Conservation (phyloP, 208 protist species). For the Wallacemonas rigidus region DNA sequence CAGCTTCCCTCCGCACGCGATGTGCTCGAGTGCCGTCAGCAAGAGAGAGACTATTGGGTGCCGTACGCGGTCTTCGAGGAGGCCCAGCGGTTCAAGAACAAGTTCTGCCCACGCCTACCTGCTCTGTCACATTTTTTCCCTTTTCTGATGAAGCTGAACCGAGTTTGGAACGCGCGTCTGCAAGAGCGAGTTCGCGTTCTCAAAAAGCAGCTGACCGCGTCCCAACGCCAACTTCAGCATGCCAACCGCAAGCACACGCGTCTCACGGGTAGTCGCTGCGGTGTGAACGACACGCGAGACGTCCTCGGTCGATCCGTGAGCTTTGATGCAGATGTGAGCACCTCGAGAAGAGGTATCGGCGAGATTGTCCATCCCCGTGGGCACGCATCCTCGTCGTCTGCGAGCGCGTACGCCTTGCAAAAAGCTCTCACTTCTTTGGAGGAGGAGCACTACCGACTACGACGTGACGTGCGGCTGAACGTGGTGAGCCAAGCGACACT, state of each 20-base stretch:
- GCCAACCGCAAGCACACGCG: slow-evolving; percentile 11
- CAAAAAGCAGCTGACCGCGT: slow-evolving; percentile 28
- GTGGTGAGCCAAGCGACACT: slow-evolving; percentile 70
- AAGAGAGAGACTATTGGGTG: slow-evolving; percentile 87
- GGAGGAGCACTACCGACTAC: slow-evolving; percentile 52
- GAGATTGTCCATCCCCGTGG: neutral
- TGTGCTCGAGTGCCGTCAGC: slow-evolving; percentile 70
- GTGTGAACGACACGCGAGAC: neutral
- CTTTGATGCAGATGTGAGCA: neutral
- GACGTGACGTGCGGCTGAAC: slow-evolving; percentile 68
- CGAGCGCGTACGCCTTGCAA: neutral
- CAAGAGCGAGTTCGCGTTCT: slow-evolving; percentile 52
- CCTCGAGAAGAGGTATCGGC: neutral
- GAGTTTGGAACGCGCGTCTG: slow-evolving; percentile 72
- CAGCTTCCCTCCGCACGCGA: slow-evolving; percentile 50
- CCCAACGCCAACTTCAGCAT: slow-evolving; percentile 4
- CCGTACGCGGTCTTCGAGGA: slow-evolving; percentile 75
- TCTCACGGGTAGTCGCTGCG: neutral
- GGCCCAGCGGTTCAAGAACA: slow-evolving; percentile 86
- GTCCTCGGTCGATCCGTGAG: slow-evolving; percentile 2
- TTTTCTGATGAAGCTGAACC: slow-evolving; percentile 80
- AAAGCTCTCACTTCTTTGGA: slow-evolving; percentile 7
- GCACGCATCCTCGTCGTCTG: too few species aligned
- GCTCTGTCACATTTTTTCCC: slow-evolving; percentile 80
- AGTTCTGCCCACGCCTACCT: slow-evolving; percentile 65